phyloP scores from a whole-genome alignment of 805 yeast genomes.

The Wickerhamiella musiphila region DNA sequence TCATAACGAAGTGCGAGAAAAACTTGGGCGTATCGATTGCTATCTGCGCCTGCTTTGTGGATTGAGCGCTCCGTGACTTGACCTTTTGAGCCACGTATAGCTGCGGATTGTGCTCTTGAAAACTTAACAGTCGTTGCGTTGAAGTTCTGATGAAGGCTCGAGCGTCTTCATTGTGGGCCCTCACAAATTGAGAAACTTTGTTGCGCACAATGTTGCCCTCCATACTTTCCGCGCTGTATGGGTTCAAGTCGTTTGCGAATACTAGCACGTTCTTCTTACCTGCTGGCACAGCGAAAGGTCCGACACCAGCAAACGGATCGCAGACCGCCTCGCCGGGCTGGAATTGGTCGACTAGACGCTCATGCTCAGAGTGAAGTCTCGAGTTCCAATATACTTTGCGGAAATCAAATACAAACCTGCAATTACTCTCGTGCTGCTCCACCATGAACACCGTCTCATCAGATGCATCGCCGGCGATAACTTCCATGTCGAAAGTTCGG shows the following conservation, averaged over 20 bases:
- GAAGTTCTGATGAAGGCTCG: slow-evolving; percentile 56
- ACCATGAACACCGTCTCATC: slow-evolving; percentile 41
- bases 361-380: slow-evolving; percentile 85
- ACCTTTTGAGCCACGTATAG: slow-evolving; percentile 22
- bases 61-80: not conserved
- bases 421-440: slow-evolving; percentile 74
- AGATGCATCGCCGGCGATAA: slow-evolving; percentile 68
- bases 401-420: slow-evolving; percentile 75
- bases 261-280: slow-evolving; percentile 68
- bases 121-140: slow-evolving; percentile 33
- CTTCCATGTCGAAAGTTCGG: slow-evolving; percentile 86
- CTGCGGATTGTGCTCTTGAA: slow-evolving; percentile 23
- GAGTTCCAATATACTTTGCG: slow-evolving; percentile 96
- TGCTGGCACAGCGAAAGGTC: slow-evolving; percentile 95
- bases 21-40: slow-evolving; percentile 30
- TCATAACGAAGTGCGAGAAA: slow-evolving; percentile 75
- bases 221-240: slow-evolving; percentile 62
- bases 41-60: slow-evolving; percentile 3
- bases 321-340: slow-evolving; percentile 58
- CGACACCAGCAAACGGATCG: slow-evolving; percentile 97
- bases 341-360: slow-evolving; percentile 47
- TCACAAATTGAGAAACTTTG: slow-evolving; percentile 41
- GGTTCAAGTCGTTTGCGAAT: slow-evolving; percentile 86
- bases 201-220: slow-evolving; percentile 45
- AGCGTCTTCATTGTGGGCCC: slow-evolving; percentile 63